A percentile compares a stretch with the other conserved stretches of the same genome.
These are phyloP conservation scores for Citrullus mucosospermus DNA, from an alignment of 306 rosid species.

Conservation along the genomic window DNA sequence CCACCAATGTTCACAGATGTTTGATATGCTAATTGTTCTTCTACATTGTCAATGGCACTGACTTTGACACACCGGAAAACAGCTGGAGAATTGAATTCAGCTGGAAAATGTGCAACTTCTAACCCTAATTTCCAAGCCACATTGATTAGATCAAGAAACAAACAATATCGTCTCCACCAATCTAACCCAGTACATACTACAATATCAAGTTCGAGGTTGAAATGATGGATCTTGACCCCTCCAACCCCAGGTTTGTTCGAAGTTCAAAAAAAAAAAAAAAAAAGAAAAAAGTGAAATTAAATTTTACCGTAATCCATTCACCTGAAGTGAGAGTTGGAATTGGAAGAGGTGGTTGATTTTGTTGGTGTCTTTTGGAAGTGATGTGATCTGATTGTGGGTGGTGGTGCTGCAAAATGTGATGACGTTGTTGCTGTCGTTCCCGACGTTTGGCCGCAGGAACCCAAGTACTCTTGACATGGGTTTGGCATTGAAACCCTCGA, in stretches of 20 bases:
- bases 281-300: too few species aligned
- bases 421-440: slow-evolving; percentile 30
- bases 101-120: slow-evolving; percentile 45
- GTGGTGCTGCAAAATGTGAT: not conserved
- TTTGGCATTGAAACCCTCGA: slow-evolving; percentile 64
- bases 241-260: too few species aligned
- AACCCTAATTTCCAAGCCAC: slow-evolving; percentile 33
- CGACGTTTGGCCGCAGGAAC: slow-evolving; percentile 66
- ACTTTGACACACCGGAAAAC: slow-evolving; percentile 57
- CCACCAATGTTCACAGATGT: slow-evolving; percentile 63
- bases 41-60: slow-evolving; percentile 41
- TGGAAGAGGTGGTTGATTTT: slow-evolving; percentile 3
- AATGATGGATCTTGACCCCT: too few species aligned
- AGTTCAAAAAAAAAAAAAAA: too few species aligned
- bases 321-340: slow-evolving; percentile 28
- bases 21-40: slow-evolving; percentile 57
- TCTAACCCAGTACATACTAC: too few species aligned
- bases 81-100: slow-evolving; percentile 50
- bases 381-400: not conserved
- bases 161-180: too few species aligned
- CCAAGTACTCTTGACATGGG: slow-evolving; percentile 74
- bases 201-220: too few species aligned
- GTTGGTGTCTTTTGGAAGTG: slow-evolving; percentile 23
- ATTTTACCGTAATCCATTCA: too few species aligned
- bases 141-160: not conserved